These are phyloP conservation scores for Limonium bicolor DNA, from an alignment of 148 eudicot genomes.

Conservation along the genomic window DNA sequence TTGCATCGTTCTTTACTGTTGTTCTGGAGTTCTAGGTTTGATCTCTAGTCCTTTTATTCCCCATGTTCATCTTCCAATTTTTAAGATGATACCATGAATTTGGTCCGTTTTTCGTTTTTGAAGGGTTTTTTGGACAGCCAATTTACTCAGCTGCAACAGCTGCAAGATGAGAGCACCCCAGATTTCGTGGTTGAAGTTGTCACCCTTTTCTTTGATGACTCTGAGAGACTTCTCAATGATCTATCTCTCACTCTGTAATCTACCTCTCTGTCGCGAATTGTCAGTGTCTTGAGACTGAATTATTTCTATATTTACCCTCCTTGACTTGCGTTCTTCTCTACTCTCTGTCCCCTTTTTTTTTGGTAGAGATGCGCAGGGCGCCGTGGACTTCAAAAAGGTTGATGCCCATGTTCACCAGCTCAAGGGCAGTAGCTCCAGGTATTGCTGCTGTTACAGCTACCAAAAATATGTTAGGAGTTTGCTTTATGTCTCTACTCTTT, in stretches of 20 bases:
- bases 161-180: slow-evolving; percentile 8
- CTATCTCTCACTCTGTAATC: slow-evolving; percentile 3
- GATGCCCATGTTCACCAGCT: slow-evolving; percentile 17
- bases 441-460: too few species aligned
- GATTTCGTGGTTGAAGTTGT: slow-evolving; percentile 10
- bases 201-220: slow-evolving; percentile 5
- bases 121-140: slow-evolving; percentile 7
- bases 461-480: too few species aligned
- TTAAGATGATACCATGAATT: too few species aligned
- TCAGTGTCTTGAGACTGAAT: too few species aligned
- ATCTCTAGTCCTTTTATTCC: too few species aligned
- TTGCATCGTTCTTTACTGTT: too few species aligned
- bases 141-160: slow-evolving; percentile 1
- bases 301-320: not conserved
- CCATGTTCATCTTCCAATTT: too few species aligned
- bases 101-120: not conserved
- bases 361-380: slow-evolving; percentile 5
- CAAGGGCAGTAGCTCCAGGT: slow-evolving; percentile 15
- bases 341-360: not conserved
- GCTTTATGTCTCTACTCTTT: too few species aligned
- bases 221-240: slow-evolving; percentile 7
- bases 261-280: not conserved
- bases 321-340: not conserved
- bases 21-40: too few species aligned
- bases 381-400: slow-evolving; percentile 13